A percentile compares a stretch with the other conserved stretches of the same genome.
phyloP scores from a whole-genome alignment of 2,329 filamentous ascomycete species.

The Fusarium hostae region DNA sequence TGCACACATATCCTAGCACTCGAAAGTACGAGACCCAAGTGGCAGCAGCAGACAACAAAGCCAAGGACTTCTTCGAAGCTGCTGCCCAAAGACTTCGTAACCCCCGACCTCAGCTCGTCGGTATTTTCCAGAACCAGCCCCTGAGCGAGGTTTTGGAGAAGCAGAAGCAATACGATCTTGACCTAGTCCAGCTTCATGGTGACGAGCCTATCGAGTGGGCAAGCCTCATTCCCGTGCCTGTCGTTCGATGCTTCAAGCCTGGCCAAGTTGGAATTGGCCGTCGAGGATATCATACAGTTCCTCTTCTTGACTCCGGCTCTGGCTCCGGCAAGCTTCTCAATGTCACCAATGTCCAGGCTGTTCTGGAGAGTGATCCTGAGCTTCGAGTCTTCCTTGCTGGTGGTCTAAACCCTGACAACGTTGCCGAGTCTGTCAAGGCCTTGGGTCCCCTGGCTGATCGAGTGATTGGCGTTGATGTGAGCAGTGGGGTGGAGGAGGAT shows the following conservation, averaged over 20 bases:
- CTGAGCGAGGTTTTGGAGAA: conserved; percentile 83
- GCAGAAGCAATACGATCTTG: conserved; percentile 79
- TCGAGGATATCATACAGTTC: conserved; percentile 84
- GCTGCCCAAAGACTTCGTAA: conserved; percentile 60
- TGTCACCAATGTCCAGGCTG: conserved; percentile 72
- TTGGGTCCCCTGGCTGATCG: conserved; percentile 70
- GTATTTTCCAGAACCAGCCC: conserved; percentile 93
- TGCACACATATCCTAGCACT: conserved; percentile 74
- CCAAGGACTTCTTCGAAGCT: conserved; percentile 78
- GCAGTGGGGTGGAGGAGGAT: conserved; percentile 89
- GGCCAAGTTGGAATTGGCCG: conserved; percentile 75
- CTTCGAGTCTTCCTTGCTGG: conserved; percentile 85
- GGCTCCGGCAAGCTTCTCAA: conserved; percentile 86
- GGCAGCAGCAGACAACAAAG: conserved; percentile 46
- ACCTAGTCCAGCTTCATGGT: conserved; percentile 93
- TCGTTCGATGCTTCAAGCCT: conserved; percentile 86
- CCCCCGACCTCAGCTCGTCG: conserved; percentile 80
- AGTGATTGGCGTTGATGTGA: conserved; percentile 89
- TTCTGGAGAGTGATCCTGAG: conserved; percentile 74
- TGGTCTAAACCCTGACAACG: conserved; percentile 83
- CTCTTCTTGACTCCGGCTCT: conserved; percentile 86
- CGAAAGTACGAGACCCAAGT: conserved; percentile 48
- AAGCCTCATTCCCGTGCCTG: conserved; percentile 86
- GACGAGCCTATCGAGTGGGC: conserved; percentile 94
- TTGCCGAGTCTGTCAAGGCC: conserved; percentile 71